Evolutionary conservation across 163 green algal species (phyloP).

Genomic region (Prototheca cutis): DNA sequence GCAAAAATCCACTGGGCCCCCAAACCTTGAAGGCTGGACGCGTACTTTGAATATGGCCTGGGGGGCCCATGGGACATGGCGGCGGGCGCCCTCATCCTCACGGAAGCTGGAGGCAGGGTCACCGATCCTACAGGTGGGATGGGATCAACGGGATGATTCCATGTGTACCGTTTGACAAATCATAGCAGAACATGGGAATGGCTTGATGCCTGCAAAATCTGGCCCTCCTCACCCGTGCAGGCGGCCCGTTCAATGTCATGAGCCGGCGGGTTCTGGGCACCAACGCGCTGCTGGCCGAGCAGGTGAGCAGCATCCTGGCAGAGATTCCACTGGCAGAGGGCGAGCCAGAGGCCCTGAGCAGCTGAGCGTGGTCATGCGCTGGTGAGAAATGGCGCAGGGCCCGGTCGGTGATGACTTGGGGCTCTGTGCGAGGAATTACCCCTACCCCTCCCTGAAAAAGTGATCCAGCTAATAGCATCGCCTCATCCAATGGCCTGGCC

Average conservation of each 20-base stretch:
- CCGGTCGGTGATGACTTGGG: too few species aligned
- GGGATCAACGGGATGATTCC: too few species aligned
- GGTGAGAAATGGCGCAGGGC: not conserved
- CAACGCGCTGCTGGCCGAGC: slow-evolving; percentile 45
- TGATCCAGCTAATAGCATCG: too few species aligned
- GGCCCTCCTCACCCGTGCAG: slow-evolving; percentile 50
- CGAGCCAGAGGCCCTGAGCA: too few species aligned
- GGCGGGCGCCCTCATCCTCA: slow-evolving; percentile 63
- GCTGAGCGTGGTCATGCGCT: too few species aligned
- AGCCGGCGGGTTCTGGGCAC: slow-evolving; percentile 64
- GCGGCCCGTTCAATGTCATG: slow-evolving; percentile 69
- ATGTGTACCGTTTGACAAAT: too few species aligned
- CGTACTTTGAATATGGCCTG: slow-evolving; percentile 90
- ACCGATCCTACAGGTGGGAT: slow-evolving; percentile 60
- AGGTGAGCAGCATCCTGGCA: slow-evolving; percentile 45
- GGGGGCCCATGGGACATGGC: slow-evolving; percentile 91
- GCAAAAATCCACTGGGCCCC: not conserved
- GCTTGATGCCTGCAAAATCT: too few species aligned
- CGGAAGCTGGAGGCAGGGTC: slow-evolving; percentile 73
- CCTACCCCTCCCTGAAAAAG: too few species aligned
- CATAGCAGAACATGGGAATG: too few species aligned
- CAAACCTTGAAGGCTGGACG: slow-evolving; percentile 53
- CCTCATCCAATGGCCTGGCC: too few species aligned
- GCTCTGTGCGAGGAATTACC: too few species aligned
- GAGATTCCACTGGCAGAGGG: slow-evolving; percentile 28